Conservation (phyloP, 129 eudicot genomes). For the Artemisia annua region DNA sequence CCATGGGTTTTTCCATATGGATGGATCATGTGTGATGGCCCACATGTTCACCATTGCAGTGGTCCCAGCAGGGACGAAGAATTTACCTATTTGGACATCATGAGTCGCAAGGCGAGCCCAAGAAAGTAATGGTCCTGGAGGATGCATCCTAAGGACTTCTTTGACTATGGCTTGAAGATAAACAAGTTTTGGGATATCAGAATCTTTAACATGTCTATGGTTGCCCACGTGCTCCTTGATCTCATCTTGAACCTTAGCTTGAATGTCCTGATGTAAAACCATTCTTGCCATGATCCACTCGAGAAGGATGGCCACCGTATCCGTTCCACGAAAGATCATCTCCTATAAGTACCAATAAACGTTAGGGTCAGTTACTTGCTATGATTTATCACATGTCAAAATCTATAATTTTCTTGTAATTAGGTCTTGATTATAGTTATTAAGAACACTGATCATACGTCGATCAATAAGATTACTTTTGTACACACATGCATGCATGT, state of each 20-base stretch:
- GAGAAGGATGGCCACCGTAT: conserved; percentile 69
- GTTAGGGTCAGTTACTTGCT: background rate
- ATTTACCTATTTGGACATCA: conserved; percentile 63
- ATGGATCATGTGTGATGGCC: conserved; percentile 85
- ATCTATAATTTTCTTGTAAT: no score
- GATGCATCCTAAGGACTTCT: conserved; percentile 77
- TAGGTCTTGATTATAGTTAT: no score
- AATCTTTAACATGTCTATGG: conserved; percentile 47
- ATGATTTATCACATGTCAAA: no score
- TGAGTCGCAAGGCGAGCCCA: conserved; percentile 83
- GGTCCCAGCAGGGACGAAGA: conserved; percentile 72
- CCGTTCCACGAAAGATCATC: conserved; percentile 84
- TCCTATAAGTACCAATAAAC: conserved; percentile 40
- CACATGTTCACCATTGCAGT: conserved; percentile 97
- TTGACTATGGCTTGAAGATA: conserved; percentile 76
- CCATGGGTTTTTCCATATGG: conserved; percentile 80
- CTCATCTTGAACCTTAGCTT: conserved; percentile 65
- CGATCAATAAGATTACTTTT: no score
- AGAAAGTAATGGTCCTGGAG: conserved; percentile 91
- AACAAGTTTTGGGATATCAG: conserved; percentile 61
- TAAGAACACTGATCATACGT: background rate
- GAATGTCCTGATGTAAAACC: conserved; percentile 74
- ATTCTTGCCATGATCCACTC: conserved; percentile 90
- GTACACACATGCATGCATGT: no score
- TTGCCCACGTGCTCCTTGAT: conserved; percentile 36